Evolutionary conservation across 2,329 filamentous ascomycete genomes (phyloP), one percentile per base, ranked within the genome.

Genomic region (Cladosporium sp.): DNA sequence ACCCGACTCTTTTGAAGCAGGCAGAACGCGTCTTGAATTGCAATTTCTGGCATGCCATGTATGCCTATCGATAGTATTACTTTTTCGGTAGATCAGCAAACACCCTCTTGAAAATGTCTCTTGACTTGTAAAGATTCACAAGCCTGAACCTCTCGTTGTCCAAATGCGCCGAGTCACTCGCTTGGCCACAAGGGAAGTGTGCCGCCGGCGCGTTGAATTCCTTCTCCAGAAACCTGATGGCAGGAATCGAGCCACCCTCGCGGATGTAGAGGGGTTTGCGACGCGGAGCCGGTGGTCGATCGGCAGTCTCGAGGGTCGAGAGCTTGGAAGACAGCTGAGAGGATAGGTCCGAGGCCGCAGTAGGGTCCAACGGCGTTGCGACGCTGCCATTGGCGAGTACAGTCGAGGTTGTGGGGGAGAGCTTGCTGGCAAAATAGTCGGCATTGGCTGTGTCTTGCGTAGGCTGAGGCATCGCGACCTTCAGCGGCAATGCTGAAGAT

Each of bases 181-280:
- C 90, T 70, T 96, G 91, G 0, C 95, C 95, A 64, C 91, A 96
- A 0, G 93, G 95, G 33, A 98, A 72, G 69, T 97, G 91, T 0
- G 92, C 92, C 0, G 93, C 92, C 0, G 91, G 90, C 0, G 93
- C 93, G 2, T 80, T 79, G 66, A 97, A 96, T 63, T 95, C 89
- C 72, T 95, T 95, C 69, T 97, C 92, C 35, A 97, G 68, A 66
- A 97, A 97, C 5, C 93, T 77, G 53, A 97, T 97, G 0, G 89
- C 89, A 0, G 93, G 93, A 60, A 98, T 98, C 0, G 87, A 95
- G 4, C 93, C 93, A 10, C 93, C 93, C 71, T 98, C 93, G 9
- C 93, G 82, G 60, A 98, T 98, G 67, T 95, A 97, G 3, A 98
- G 76, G 0, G 91, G 92, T 61, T 84, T 86, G 7, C 59, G 58